A percentile compares a stretch with the other conserved stretches of the same genome.
Conservation (phyloP, 306 rosid species). For the Canavalia ensiformis region DNA sequence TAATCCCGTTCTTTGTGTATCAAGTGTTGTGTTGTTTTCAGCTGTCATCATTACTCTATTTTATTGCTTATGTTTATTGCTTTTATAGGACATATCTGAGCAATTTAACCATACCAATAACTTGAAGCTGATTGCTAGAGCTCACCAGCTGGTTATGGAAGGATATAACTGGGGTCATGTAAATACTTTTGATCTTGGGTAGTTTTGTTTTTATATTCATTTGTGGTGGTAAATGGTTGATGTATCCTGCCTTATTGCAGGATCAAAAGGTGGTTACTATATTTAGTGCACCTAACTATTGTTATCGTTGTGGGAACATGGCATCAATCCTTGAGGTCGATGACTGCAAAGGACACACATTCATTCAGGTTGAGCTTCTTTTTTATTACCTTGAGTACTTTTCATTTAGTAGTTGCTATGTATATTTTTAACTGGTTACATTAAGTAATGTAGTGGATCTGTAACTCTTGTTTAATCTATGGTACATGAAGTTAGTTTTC, state of each 20-base stretch:
- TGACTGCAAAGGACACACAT: constrained; percentile 95
- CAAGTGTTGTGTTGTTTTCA: background rate
- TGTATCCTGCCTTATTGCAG: constrained; percentile 53
- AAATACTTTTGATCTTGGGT: constrained; percentile 39
- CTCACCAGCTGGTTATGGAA: constrained; percentile 99
- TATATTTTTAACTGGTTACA: constrained; percentile 19
- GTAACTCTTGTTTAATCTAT: background rate
- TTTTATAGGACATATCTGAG: constrained; percentile 88
- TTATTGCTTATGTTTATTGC: constrained; percentile 4
- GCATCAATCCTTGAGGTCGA: constrained; percentile 96
- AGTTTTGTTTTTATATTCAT: constrained; percentile 16
- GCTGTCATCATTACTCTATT: background rate
- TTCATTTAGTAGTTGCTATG: background rate
- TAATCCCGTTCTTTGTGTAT: constrained; percentile 42
- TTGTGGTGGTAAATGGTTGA: constrained; percentile 13
- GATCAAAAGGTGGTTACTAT: constrained; percentile 97
- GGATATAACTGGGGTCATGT: constrained; percentile 98
- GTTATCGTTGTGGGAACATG: constrained; percentile 98
- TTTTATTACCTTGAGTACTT: background rate
- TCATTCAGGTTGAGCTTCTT: constrained; percentile 81
- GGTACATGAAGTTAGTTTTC: background rate
- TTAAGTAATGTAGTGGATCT: background rate
- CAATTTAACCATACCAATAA: constrained; percentile 93
- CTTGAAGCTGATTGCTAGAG: constrained; percentile 95
- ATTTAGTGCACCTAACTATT: constrained; percentile 94